Conservation (phyloP, 1,284 basidiomycete species). For the Tylopilus orsonianus region DNA sequence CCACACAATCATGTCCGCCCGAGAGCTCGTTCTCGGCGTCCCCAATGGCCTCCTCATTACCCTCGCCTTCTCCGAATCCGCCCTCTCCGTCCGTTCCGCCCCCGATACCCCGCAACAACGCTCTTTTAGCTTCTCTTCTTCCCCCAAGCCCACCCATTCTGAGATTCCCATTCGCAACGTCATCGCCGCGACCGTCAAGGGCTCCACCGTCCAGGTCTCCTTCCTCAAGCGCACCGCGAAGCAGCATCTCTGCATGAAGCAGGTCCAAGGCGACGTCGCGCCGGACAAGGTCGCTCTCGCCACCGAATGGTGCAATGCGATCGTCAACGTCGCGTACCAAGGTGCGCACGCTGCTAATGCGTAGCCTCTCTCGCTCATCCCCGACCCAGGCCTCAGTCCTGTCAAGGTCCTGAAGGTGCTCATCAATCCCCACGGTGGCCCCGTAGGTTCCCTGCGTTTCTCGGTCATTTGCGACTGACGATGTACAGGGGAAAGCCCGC, state of each 20-base stretch:
- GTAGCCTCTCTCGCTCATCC: conserved; percentile 1
- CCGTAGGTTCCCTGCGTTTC: conserved; percentile 40
- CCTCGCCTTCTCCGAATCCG: conserved; percentile 22
- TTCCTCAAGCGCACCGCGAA: conserved; percentile 46
- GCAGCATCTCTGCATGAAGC: conserved; percentile 39
- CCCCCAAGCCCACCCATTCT: conserved; percentile 12
- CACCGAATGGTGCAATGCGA: conserved; percentile 53
- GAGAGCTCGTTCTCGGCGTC: conserved; percentile 22
- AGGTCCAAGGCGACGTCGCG: conserved; percentile 43
- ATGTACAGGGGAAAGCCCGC: conserved; percentile 64
- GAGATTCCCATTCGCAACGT: conserved; percentile 48
- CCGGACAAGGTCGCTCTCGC: conserved; percentile 40
- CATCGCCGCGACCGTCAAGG: conserved; percentile 46
- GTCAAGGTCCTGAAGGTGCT: conserved; percentile 63
- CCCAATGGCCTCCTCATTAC: conserved; percentile 9
- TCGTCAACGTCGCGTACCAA: conserved; percentile 63
- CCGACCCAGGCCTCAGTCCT: conserved; percentile 47
- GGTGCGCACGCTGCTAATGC: conserved; percentile 41
- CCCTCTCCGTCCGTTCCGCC: conserved; percentile 13
- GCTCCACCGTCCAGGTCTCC: conserved; percentile 43
- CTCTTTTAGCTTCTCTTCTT: conserved; percentile 11
- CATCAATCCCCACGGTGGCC: conserved; percentile 88
- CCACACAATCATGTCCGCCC: conserved; percentile 19
- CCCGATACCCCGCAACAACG: conserved; percentile 1
- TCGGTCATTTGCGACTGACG: conserved; percentile 1